These are phyloP conservation scores for Fusarium incarnatum DNA, from an alignment of 2,329 filamentous ascomycete genomes.

Conservation along the genomic window DNA sequence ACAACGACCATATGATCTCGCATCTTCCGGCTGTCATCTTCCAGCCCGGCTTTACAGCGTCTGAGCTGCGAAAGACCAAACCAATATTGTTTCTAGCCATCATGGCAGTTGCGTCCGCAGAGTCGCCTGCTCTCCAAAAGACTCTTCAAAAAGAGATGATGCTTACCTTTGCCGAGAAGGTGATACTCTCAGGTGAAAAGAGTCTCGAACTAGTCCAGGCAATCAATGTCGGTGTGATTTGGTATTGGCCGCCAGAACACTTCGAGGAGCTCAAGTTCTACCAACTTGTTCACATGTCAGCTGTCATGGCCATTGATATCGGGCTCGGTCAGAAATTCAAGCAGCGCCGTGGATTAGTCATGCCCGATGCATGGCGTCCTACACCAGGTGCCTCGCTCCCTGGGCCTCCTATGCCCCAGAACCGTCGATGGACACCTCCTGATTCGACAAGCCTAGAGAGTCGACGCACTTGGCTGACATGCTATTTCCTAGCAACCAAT, in stretches of 20 bases:
- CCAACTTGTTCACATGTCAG: conserved; percentile 83
- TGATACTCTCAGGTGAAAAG: conserved; percentile 82
- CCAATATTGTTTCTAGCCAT: conserved; percentile 78
- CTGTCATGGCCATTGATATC: conserved; percentile 85
- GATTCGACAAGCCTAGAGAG: conserved; percentile 67
- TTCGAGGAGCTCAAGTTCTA: conserved; percentile 92
- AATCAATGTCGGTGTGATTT: conserved; percentile 79
- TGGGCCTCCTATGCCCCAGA: conserved; percentile 39
- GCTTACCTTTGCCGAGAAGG: conserved; percentile 77
- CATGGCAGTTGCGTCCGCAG: conserved; percentile 73
- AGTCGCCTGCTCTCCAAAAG: conserved; percentile 67
- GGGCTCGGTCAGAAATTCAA: conserved; percentile 69
- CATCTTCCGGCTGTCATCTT: conserved; percentile 74
- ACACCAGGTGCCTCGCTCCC: conserved; percentile 42
- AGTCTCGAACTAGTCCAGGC: conserved; percentile 85
- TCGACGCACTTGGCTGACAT: conserved; percentile 68
- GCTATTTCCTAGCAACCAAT: conserved; percentile 69
- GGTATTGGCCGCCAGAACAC: conserved; percentile 86
- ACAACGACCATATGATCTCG: conserved; percentile 68
- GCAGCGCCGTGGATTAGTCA: conserved; percentile 34
- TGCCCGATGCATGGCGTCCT: conserved; percentile 51
- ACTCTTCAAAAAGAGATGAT: conserved; percentile 76
- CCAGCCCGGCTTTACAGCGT: conserved; percentile 62
- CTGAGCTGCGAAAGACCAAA: conserved; percentile 67
- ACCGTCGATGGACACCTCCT: conserved; percentile 54